Conservation (phyloP, 306 rosid genomes). For the Cucurbita pepo region DNA sequence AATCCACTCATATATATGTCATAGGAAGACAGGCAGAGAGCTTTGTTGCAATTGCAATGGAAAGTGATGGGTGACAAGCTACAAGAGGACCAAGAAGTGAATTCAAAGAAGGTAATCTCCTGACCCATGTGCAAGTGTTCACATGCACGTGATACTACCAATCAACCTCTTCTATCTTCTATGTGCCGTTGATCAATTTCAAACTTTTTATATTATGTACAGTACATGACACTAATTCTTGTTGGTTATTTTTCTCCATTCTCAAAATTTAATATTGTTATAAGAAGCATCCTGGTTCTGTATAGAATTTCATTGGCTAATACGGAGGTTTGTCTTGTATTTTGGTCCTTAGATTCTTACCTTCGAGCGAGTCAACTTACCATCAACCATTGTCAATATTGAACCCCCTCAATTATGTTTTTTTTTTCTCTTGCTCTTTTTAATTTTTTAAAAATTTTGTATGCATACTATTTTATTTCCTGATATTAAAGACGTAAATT, state of each 20-base stretch:
- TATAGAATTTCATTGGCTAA: not conserved
- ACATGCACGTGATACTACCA: not conserved
- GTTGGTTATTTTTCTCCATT: not conserved
- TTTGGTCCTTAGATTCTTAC: not conserved
- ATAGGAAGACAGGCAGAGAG: conserved; percentile 92
- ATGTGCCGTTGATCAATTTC: not conserved
- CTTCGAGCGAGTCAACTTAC: not conserved
- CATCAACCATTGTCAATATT: not conserved
- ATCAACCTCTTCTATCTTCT: not conserved
- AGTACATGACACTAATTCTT: not conserved
- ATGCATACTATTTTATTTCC: not conserved
- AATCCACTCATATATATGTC: conserved; percentile 11
- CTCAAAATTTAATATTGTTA: not conserved
- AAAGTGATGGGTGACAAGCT: conserved; percentile 84
- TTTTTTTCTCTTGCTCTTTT: not conserved
- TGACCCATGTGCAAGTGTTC: conserved; percentile 1
- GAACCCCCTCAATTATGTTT: not conserved
- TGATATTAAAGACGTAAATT: not conserved
- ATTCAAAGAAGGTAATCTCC: conserved; percentile 59
- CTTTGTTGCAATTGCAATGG: conserved; percentile 93
- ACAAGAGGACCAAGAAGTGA: conserved; percentile 79
- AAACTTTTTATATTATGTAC: not conserved
- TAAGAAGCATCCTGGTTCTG: not conserved
- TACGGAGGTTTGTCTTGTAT: not conserved
- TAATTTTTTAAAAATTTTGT: not conserved